phyloP scores from a whole-genome alignment of 78 protist genomes.

The Creolimax fragrantissima region DNA sequence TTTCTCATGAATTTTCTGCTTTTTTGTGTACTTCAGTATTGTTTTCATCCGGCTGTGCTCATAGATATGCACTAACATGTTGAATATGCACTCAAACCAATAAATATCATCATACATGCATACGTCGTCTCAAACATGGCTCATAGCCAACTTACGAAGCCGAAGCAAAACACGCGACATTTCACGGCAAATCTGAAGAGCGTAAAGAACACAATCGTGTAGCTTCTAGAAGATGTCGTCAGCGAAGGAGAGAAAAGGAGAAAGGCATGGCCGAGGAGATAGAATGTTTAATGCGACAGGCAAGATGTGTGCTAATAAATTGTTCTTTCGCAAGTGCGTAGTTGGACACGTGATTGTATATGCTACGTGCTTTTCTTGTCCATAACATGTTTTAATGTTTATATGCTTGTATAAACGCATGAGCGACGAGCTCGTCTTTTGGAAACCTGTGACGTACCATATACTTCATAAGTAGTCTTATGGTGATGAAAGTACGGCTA shows the following conservation, averaged over 20 bases:
- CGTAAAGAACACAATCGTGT: neutral
- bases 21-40: no score
- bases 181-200: no score
- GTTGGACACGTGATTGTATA: neutral
- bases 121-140: no score
- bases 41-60: no score
- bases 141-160: no score
- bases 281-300: neutral
- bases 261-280: neutral
- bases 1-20: no score
- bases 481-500: no score
- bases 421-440: neutral
- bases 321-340: neutral
- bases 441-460: neutral
- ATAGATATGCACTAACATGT: no score
- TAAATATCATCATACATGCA: no score
- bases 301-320: neutral
- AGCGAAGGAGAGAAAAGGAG: neutral
- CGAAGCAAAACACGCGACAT: no score
- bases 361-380: neutral
- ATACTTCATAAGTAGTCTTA: no score
- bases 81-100: no score
- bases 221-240: neutral
- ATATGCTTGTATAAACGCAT: neutral
- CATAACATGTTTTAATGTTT: neutral